phyloP scores from a whole-genome alignment of 192 early-diverging fungal genomes.

The Backusella luteola region DNA sequence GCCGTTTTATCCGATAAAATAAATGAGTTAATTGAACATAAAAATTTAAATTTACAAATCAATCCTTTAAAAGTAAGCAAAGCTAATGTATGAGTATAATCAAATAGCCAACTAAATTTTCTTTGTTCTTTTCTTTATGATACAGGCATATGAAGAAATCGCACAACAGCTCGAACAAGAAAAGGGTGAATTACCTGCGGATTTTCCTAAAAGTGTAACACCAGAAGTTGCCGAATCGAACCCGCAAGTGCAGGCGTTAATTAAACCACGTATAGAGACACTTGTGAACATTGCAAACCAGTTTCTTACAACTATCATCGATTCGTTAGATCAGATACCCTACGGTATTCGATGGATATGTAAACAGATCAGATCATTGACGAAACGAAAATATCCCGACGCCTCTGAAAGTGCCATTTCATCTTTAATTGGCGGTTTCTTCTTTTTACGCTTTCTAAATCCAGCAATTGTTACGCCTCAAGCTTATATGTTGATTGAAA shows the following conservation, averaged over 20 bases:
- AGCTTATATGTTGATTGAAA: slow-evolving; percentile 86
- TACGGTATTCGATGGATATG: slow-evolving; percentile 97
- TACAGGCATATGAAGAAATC: slow-evolving; percentile 74
- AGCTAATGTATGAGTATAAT: background rate
- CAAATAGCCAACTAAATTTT: background rate
- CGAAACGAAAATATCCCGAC: slow-evolving; percentile 88
- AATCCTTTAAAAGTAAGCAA: slow-evolving; percentile 79
- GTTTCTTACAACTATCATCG: slow-evolving; percentile 82
- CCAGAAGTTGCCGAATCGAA: slow-evolving; percentile 75
- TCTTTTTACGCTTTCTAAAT: slow-evolving; percentile 92
- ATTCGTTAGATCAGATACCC: slow-evolving; percentile 82
- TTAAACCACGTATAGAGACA: slow-evolving; percentile 71
- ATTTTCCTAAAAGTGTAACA: slow-evolving; percentile 70
- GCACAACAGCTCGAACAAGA: slow-evolving; percentile 61
- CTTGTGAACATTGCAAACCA: slow-evolving; percentile 81
- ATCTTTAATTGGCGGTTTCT: slow-evolving; percentile 94
- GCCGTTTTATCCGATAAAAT: slow-evolving; percentile 79
- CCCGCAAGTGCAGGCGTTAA: slow-evolving; percentile 74
- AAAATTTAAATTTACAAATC: slow-evolving; percentile 86
- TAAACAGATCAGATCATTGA: slow-evolving; percentile 90
- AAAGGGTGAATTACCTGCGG: slow-evolving; percentile 43
- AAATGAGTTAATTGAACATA: slow-evolving; percentile 72
- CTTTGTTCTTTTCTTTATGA: background rate
- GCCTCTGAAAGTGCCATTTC: slow-evolving; percentile 81
- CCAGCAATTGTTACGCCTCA: slow-evolving; percentile 95